Percentiles rank a stretch among this genome's conserved stretches.
Conservation (phyloP, 2,329 filamentous ascomycete genomes). For the Ceratocystis variospora region DNA sequence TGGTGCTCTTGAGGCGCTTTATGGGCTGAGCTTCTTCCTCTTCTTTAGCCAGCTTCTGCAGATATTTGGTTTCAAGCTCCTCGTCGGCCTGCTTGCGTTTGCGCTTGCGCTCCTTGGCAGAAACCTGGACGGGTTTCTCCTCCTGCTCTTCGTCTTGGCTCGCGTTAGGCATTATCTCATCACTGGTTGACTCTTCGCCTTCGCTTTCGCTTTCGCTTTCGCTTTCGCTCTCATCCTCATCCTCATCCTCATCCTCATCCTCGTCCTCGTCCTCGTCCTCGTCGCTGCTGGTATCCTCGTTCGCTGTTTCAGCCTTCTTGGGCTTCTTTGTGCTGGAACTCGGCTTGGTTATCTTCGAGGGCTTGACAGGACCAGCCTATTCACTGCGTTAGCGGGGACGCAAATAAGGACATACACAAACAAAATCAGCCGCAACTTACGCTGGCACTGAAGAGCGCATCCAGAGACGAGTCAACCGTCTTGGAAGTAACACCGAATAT, state of each 20-base stretch:
- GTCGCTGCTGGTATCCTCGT: constrained; percentile 23
- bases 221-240: constrained; percentile 11
- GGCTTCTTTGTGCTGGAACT: constrained; percentile 22
- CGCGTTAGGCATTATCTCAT: constrained; percentile 22
- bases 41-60: constrained; percentile 49
- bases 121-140: constrained; percentile 28
- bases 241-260: too few relatives aligned
- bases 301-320: constrained; percentile 27
- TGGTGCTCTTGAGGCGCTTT: constrained; percentile 32
- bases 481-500: constrained; percentile 27
- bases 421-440: constrained; percentile 36
- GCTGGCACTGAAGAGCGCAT: constrained; percentile 58
- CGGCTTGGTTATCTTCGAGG: constrained; percentile 27
- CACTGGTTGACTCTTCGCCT: constrained; percentile 27
- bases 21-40: constrained; percentile 31
- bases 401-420: background rate
- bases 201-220: constrained; percentile 23
- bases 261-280: constrained; percentile 12
- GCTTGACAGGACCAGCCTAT: constrained; percentile 40
- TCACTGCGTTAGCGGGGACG: constrained; percentile 13
- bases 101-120: constrained; percentile 44
- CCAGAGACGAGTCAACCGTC: constrained; percentile 53
- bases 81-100: constrained; percentile 56
- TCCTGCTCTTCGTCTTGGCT: constrained; percentile 25
- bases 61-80: constrained; percentile 55